Evolutionary conservation across 2,329 filamentous ascomycete species (phyloP).

Genomic region (Trichoderma sp.): DNA sequence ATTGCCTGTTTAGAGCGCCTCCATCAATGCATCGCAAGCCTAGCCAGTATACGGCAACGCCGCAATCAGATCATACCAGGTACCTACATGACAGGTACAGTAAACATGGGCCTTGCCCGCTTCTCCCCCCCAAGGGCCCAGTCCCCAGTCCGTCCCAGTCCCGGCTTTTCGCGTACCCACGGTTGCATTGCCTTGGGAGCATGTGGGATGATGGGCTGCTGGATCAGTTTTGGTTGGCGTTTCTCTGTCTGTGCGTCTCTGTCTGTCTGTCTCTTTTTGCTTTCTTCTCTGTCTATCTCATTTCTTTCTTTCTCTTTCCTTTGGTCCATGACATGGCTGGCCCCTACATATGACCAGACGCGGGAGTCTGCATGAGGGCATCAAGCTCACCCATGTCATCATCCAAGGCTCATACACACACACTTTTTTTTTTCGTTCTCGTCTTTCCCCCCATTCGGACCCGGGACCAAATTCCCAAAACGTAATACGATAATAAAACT

Average conservation of each 20-base stretch:
- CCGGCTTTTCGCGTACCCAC: neutral
- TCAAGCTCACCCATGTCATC: slow-evolving; percentile 1
- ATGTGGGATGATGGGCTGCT: neutral
- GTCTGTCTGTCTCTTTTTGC: neutral
- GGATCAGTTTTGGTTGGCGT: neutral
- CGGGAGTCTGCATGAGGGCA: slow-evolving; percentile 2
- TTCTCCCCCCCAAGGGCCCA: neutral
- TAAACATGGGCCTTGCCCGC: neutral
- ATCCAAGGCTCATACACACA: neutral
- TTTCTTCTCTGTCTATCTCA: neutral
- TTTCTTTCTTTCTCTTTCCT: neutral
- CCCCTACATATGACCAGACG: neutral
- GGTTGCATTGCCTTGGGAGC: neutral
- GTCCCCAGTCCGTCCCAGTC: neutral
- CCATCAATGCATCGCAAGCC: neutral
- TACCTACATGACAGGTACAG: neutral
- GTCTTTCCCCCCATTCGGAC: neutral
- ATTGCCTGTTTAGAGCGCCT: neutral
- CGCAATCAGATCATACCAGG: neutral
- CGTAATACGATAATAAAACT: neutral
- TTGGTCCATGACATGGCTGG: neutral
- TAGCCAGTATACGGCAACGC: neutral
- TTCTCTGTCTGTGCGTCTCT: neutral
- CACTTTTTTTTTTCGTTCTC: neutral
- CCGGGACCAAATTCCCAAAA: neutral